Percentiles rank a stretch among this genome's conserved stretches.
phyloP scores from a whole-genome alignment of 192 early-diverging fungal genomes.

The Chytriomyces confervae region DNA sequence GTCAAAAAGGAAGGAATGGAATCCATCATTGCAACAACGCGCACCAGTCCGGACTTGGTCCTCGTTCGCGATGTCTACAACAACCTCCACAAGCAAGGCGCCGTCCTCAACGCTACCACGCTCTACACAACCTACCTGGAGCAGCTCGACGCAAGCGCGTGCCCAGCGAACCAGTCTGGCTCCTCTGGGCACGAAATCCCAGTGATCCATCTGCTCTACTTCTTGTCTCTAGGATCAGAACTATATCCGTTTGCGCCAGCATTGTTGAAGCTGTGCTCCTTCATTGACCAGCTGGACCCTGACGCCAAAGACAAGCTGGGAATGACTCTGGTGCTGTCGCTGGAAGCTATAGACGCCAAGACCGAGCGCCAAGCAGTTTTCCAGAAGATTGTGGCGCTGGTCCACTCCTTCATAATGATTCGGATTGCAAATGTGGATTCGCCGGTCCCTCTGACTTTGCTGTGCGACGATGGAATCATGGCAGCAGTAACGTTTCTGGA shows the following conservation, averaged over 20 bases:
- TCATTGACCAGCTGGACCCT: constrained; percentile 10
- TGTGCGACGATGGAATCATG: constrained; percentile 21
- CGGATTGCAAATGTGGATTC: constrained; percentile 24
- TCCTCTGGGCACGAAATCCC: not conserved
- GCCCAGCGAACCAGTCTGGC: not conserved
- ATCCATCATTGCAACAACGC: constrained; percentile 17
- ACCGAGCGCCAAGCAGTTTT: constrained; percentile 19
- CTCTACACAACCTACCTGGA: constrained; percentile 3
- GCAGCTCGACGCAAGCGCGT: too few relatives aligned
- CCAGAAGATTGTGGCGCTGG: constrained; percentile 29
- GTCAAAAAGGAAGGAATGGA: not conserved
- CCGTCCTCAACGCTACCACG: not conserved
- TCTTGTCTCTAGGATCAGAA: constrained; percentile 10
- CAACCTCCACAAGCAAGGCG: not conserved
- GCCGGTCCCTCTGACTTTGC: not conserved
- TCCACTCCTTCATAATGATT: constrained; percentile 38
- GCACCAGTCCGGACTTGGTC: not conserved
- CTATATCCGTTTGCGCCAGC: not conserved
- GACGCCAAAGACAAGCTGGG: constrained; percentile 20
- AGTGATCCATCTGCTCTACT: constrained; percentile 18
- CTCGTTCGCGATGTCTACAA: not conserved
- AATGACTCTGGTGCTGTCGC: not conserved
- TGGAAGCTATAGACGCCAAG: not conserved
- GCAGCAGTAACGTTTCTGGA: constrained; percentile 36
- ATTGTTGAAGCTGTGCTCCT: not conserved